Base-by-base conservation (phyloP, 1,284 basidiomycete genomes). In the Fomitopsis schrenkii region DNA sequence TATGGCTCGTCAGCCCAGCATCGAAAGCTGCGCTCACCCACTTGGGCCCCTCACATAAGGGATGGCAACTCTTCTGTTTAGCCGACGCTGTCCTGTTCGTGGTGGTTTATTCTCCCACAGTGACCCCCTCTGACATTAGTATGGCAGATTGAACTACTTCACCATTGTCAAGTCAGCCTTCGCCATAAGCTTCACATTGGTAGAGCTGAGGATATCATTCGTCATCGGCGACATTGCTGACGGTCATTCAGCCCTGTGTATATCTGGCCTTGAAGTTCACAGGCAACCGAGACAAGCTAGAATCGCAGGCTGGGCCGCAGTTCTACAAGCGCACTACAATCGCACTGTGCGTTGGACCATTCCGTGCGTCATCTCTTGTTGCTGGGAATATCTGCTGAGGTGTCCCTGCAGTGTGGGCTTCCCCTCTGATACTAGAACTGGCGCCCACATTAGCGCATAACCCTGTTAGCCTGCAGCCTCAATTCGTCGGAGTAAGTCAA, bases 151-250 rank as follows among this genome's bases (percentile, higher is more conserved):
- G 7, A 65, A 63, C 12, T 72, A 72, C 55, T 55, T 68, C 5
- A 72, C 68, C 0, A 65, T 71, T 6, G 67, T 66, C 14, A 72
- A 70, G 48, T 64, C 71, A n/a, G 68, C 70, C 1, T 72, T 68
- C 36, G 60, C 67, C 17, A 66, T 71, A 38, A 70, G 67, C 68
- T 72, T 72, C 59, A 71, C 68, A 7, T 35, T 70, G 59, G 71
- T 72, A 19, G 36, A 66, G 58, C n/a, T 7, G 9, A 2, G 22
- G 6, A 5, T 5, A 3, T 55, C 28, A 5, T n/a, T 9, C 19
- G 1, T 14, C 15, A 36, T 3, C 2, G 10, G 15, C 7, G 28
- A 12, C 30, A 9, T 45, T 12, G 26, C 19, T 50, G 10, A n/a
- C 28, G 12, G 35, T 22, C 17, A n/a, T 26, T 5, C 35, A 71